Conservation (phyloP, 2,329 filamentous ascomycete species). For the Trichoderma lentiforme region DNA sequence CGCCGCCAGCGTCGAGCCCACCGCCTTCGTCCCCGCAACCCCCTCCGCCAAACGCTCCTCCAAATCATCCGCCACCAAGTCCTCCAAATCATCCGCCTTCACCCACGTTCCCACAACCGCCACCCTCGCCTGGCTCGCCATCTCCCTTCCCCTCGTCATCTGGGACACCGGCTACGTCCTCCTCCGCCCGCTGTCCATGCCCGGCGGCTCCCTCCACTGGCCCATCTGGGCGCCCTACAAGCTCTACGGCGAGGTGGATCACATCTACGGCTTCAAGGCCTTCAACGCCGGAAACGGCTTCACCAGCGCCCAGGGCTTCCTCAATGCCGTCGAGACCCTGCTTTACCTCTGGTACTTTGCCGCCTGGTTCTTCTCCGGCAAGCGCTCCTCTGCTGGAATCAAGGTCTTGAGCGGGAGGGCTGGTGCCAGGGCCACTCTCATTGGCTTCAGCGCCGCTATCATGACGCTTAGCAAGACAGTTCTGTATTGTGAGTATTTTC, state of each 20-base stretch:
- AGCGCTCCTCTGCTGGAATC: slow-evolving; percentile 23
- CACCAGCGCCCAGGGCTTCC: slow-evolving; percentile 66
- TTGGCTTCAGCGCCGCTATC: slow-evolving; percentile 52
- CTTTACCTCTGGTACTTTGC: slow-evolving; percentile 59
- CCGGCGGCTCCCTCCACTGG: slow-evolving; percentile 67
- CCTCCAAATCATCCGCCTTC: slow-evolving; percentile 31
- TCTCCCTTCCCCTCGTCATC: slow-evolving; percentile 73
- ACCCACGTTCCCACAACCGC: slow-evolving; percentile 44
- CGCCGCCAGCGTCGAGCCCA: slow-evolving; percentile 28
- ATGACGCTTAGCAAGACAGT: slow-evolving; percentile 63
- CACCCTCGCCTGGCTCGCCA: slow-evolving; percentile 65
- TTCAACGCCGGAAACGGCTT: slow-evolving; percentile 69
- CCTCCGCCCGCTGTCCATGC: slow-evolving; percentile 77
- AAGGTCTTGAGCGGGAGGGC: slow-evolving; percentile 39
- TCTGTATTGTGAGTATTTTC: slow-evolving; percentile 49
- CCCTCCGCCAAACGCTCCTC: slow-evolving; percentile 4
- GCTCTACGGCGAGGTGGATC: slow-evolving; percentile 75
- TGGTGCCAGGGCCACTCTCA: slow-evolving; percentile 44
- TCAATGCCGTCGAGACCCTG: slow-evolving; percentile 67
- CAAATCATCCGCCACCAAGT: not conserved
- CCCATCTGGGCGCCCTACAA: slow-evolving; percentile 75
- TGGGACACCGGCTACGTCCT: slow-evolving; percentile 84
- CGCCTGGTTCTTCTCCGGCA: slow-evolving; percentile 30
- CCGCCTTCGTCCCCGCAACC: slow-evolving; percentile 19
- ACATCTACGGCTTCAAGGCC: slow-evolving; percentile 76